Evolutionary conservation across 2,329 filamentous ascomycete species (phyloP).

Genomic region (Fusarium haematococcum): DNA sequence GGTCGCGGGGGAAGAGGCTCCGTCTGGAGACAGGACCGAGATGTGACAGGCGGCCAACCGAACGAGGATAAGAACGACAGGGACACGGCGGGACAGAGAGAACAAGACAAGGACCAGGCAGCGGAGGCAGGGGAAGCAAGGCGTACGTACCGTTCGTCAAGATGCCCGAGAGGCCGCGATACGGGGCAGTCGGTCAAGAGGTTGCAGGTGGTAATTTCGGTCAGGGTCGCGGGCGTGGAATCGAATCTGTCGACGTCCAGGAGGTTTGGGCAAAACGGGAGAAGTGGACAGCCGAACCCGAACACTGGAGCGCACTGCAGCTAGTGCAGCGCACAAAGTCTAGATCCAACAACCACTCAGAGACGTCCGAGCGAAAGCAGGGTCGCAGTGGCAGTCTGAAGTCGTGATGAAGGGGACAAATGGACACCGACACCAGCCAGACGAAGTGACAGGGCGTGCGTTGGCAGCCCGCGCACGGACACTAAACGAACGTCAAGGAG

Average conservation of each 20-base stretch:
- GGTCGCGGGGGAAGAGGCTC: conserved; percentile 45
- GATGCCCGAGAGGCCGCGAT: neutral
- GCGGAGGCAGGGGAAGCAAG: neutral
- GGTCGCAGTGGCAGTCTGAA: conserved; percentile 5
- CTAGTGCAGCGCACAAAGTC: neutral
- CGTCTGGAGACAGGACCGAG: conserved; percentile 45
- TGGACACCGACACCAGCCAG: neutral
- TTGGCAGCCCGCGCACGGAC: conserved; percentile 35
- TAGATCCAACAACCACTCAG: neutral
- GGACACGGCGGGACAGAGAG: conserved; percentile 36
- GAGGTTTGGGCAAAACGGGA: conserved; percentile 8
- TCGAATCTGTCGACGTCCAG: conserved; percentile 8
- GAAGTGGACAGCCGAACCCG: neutral
- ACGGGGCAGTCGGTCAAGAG: conserved; percentile 8
- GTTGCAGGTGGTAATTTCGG: conserved; percentile 24
- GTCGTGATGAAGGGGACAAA: conserved; percentile 29
- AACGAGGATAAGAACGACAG: conserved; percentile 40
- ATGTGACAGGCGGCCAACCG: conserved; percentile 33
- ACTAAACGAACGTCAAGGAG: conserved; percentile 22
- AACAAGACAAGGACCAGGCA: conserved; percentile 16
- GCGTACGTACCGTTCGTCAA: conserved; percentile 19
- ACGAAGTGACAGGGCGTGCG: conserved; percentile 21
- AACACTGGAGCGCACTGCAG: neutral
- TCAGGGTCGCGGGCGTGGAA: conserved; percentile 12
- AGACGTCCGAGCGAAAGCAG: neutral